A percentile compares a stretch with the other conserved stretches of the same genome.
Conservation (phyloP, 2,329 filamentous ascomycete genomes). For the Parascedosporium putredinis region DNA sequence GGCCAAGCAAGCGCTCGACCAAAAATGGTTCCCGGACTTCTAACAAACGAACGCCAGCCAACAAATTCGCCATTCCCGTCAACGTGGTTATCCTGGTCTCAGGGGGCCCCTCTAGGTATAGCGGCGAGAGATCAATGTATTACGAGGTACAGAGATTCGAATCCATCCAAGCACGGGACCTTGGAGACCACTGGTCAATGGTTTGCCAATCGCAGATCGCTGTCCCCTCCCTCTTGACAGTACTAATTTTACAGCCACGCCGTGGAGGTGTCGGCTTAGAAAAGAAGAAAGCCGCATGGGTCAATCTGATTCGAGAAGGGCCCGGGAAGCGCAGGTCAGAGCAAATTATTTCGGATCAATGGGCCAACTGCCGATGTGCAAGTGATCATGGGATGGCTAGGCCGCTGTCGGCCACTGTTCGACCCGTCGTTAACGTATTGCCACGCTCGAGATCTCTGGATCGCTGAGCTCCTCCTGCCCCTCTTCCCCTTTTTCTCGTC, state of each 20-base stretch:
- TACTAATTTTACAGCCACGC: neutral
- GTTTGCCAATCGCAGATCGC: slow-evolving; percentile 2
- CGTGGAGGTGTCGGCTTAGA: neutral
- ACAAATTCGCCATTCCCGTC: slow-evolving; percentile 1
- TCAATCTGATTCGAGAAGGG: neutral
- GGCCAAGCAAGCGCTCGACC: neutral
- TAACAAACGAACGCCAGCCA: neutral
- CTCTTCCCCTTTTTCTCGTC: neutral
- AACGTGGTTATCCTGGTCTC: slow-evolving; percentile 4
- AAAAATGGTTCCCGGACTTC: neutral
- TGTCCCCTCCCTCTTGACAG: neutral
- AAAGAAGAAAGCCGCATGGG: neutral
- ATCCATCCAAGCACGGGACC: too few species aligned
- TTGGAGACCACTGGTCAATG: too few species aligned
- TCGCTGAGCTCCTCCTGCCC: too few species aligned
- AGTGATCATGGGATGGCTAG: neutral
- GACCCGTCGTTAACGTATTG: neutral
- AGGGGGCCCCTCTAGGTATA: too few species aligned
- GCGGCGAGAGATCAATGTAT: too few species aligned
- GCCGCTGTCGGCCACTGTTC: neutral
- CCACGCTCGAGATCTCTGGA: too few species aligned
- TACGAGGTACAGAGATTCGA: too few species aligned
- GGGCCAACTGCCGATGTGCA: slow-evolving; percentile 4
- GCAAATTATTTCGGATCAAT: slow-evolving; percentile 2
- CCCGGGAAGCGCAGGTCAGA: neutral